Evolutionary conservation across 2,329 filamentous ascomycete genomes (phyloP).

Genomic region (Aspergillus jensenii): DNA sequence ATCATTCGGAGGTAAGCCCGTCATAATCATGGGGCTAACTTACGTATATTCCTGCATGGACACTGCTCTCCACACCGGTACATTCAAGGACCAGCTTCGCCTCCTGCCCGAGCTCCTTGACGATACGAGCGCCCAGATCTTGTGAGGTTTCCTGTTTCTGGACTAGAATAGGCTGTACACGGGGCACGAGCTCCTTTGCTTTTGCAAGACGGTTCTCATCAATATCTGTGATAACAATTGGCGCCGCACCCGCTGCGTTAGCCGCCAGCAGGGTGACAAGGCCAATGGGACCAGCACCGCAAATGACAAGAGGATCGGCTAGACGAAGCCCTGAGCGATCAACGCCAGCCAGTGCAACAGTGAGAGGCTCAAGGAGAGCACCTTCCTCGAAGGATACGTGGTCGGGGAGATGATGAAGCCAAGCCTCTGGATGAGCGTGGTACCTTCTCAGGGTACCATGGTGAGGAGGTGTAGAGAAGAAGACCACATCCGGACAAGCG

Average conservation of each 20-base stretch:
- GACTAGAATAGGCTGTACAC: constrained; percentile 12
- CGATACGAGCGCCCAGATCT: constrained; percentile 11
- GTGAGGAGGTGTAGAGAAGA: constrained; percentile 22
- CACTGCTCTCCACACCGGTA: constrained; percentile 20
- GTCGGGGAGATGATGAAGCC: constrained; percentile 19
- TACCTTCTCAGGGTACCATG: constrained; percentile 20
- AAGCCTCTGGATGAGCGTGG: constrained; percentile 20
- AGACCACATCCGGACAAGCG: constrained; percentile 19
- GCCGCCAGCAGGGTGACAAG: constrained; percentile 21
- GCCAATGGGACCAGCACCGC: constrained; percentile 19
- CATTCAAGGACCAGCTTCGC: constrained; percentile 22
- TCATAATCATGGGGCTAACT: not conserved
- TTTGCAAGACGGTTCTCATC: constrained; percentile 18
- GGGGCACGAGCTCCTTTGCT: constrained; percentile 19
- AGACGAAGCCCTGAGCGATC: constrained; percentile 18
- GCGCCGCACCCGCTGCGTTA: constrained; percentile 17
- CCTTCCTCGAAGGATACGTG: constrained; percentile 19
- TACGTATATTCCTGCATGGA: constrained; percentile 22
- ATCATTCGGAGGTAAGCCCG: not conserved
- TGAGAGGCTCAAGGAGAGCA: constrained; percentile 16
- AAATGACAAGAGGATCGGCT: constrained; percentile 19
- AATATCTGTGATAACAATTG: constrained; percentile 20
- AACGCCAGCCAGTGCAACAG: constrained; percentile 18
- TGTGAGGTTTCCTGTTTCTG: constrained; percentile 7
- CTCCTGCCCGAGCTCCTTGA: constrained; percentile 18